Evolutionary conservation across 169 alveolate genomes (phyloP).

Genomic region (Plasmodium ovale): DNA sequence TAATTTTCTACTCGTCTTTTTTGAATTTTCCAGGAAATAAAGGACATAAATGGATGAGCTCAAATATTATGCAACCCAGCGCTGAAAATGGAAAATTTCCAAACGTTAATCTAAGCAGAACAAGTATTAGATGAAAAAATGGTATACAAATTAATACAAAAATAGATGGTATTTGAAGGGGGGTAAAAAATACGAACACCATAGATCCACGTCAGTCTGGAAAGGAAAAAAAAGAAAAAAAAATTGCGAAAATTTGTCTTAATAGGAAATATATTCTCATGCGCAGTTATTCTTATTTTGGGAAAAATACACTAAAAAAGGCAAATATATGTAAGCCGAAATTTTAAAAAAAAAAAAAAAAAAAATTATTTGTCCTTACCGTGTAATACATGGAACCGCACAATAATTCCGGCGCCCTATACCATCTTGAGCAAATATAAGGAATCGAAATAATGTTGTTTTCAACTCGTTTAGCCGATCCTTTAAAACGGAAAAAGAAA

Average conservation of each 20-base stretch:
- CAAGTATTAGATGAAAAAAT: not conserved
- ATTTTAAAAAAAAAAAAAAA: conserved; percentile 1
- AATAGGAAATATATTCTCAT: not conserved
- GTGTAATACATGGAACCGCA: conserved; percentile 82
- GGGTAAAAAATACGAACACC: conserved; percentile 64
- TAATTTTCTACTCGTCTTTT: conserved; percentile 44
- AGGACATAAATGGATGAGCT: conserved; percentile 58
- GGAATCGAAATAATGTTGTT: conserved; percentile 79
- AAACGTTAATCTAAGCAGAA: not conserved
- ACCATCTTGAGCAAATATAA: conserved; percentile 85
- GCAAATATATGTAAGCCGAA: not conserved
- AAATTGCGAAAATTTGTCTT: too few species aligned
- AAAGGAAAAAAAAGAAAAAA: not conserved
- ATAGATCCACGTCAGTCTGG: conserved; percentile 72
- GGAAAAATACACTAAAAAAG: not conserved
- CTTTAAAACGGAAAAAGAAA: conserved; percentile 42
- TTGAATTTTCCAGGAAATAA: conserved; percentile 71
- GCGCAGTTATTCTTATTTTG: not conserved
- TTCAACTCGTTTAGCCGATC: conserved; percentile 76
- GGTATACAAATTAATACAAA: not conserved
- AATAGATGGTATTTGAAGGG: too few species aligned
- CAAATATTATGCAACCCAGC: conserved; percentile 72
- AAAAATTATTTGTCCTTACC: conserved; percentile 40
- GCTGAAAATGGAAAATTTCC: not conserved
- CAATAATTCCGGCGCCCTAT: conserved; percentile 84